phyloP scores from a whole-genome alignment of 306 rosid genomes.

The barrel medic (Medicago truncatula) region MtrunA17r5.0-ANR NC_053048.1:40111001-40111500 shows the following conservation, averaged over 20 bases:
- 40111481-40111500: constrained; percentile 6
- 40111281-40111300: constrained; percentile 61
- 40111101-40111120: neutral
- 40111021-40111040: neutral
- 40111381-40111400: constrained; percentile 55
- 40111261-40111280: constrained; percentile 67
- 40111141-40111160: neutral
- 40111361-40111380: constrained; percentile 51
- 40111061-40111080: neutral
- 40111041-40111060: neutral
- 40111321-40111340: constrained; percentile 49
- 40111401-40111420: constrained; percentile 58
- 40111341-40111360: constrained; percentile 51
- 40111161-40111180: neutral
- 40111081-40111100: neutral
- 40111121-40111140: neutral
- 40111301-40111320: constrained; percentile 68
- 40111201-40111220: neutral
- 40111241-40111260: constrained; percentile 67
- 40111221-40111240: constrained; percentile 41
- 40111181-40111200: neutral
- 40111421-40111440: constrained; percentile 52
- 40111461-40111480: constrained; percentile 4
- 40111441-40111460: constrained; percentile 14
- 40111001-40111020: neutral